Conservation (phyloP, 2,329 filamentous ascomycete species). For the Fusarium burgessii region DNA sequence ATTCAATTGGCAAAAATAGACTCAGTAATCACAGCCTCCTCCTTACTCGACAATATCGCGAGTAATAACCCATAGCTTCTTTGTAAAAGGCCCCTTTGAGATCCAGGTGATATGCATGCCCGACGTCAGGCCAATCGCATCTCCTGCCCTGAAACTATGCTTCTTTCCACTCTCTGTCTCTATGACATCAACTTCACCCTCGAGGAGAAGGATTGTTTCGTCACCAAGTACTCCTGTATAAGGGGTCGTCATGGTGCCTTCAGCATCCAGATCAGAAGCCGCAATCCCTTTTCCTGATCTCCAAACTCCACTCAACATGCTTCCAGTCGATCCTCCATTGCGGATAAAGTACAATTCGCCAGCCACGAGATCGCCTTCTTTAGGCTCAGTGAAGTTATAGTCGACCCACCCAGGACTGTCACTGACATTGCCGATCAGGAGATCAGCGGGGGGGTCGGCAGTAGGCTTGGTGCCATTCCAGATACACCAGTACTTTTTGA, state of each 20-base stretch:
- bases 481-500: constrained; percentile 16
- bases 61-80: constrained; percentile 15
- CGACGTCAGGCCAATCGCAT: constrained; percentile 6
- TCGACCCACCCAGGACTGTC: constrained; percentile 24
- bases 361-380: constrained; percentile 27
- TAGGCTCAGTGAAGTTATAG: constrained; percentile 30
- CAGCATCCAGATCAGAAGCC: background rate
- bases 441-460: background rate
- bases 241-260: background rate
- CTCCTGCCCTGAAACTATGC: constrained; percentile 6
- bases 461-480: background rate
- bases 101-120: constrained; percentile 17
- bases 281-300: constrained; percentile 6
- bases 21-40: background rate
- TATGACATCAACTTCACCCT: background rate
- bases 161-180: constrained; percentile 7
- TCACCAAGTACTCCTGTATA: constrained; percentile 11
- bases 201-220: constrained; percentile 8
- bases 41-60: background rate
- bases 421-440: constrained; percentile 13
- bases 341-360: constrained; percentile 32
- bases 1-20: too few species aligned
- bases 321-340: constrained; percentile 15
- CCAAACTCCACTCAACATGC: constrained; percentile 12
- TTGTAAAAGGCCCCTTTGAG: constrained; percentile 6